phyloP scores from a whole-genome alignment of 2,329 filamentous ascomycete genomes.

The Metarhizium brunneum region DNA sequence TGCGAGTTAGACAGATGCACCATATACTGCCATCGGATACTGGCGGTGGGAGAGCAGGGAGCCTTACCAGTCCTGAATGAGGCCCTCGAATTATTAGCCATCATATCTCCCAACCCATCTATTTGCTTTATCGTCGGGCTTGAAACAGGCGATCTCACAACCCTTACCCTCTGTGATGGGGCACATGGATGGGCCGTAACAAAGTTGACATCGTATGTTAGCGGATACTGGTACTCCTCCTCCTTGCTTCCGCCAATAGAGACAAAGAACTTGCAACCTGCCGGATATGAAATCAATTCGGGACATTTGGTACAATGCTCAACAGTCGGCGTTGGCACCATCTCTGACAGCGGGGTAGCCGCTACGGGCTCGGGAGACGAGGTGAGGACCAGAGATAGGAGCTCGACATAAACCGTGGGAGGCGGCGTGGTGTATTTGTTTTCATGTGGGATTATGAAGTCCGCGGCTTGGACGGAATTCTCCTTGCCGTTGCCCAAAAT shows the following conservation, averaged over 20 bases:
- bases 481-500: conserved; percentile 50
- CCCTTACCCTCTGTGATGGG: conserved; percentile 45
- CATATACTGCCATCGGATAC: not conserved
- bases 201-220: conserved; percentile 53
- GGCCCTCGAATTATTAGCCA: conserved; percentile 35
- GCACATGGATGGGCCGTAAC: conserved; percentile 58
- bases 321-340: conserved; percentile 27
- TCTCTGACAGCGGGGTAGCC: conserved; percentile 34
- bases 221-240: conserved; percentile 32
- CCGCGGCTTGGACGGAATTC: conserved; percentile 45
- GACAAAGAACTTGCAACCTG: conserved; percentile 25
- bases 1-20: conserved; percentile 8
- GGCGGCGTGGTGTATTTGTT: conserved; percentile 40
- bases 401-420: conserved; percentile 36
- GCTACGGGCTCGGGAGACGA: conserved; percentile 33
- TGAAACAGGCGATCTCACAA: conserved; percentile 46
- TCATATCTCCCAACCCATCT: conserved; percentile 36
- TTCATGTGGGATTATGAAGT: conserved; percentile 54
- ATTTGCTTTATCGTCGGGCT: conserved; percentile 51
- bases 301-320: conserved; percentile 22
- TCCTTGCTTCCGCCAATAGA: conserved; percentile 29
- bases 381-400: conserved; percentile 42
- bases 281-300: conserved; percentile 25
- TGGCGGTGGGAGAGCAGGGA: not conserved
- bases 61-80: conserved; percentile 36